phyloP scores from a whole-genome alignment of 2,329 filamentous ascomycete species.

The Diaporthe helianthi region DNA sequence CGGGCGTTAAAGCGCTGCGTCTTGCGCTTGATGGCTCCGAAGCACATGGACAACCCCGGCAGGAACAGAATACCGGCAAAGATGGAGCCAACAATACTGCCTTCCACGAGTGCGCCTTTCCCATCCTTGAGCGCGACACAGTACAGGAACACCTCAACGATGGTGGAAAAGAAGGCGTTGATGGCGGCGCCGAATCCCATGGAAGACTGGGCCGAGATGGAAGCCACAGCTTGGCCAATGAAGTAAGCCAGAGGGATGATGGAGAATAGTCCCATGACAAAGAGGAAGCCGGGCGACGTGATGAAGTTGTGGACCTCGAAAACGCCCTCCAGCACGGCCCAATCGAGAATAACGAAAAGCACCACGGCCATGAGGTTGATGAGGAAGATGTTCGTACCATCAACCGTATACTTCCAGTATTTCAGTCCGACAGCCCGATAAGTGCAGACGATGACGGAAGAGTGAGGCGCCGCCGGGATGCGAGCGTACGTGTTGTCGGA shows the following conservation, averaged over 20 bases:
- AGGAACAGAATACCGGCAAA: slow-evolving; percentile 96
- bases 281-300: slow-evolving; percentile 86
- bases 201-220: slow-evolving; percentile 96
- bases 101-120: slow-evolving; percentile 91
- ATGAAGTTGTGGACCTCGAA: slow-evolving; percentile 75
- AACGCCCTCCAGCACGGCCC: slow-evolving; percentile 75
- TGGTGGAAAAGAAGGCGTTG: slow-evolving; percentile 97
- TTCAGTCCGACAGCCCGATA: slow-evolving; percentile 93
- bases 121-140: slow-evolving; percentile 92
- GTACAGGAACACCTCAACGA: slow-evolving; percentile 98
- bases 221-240: slow-evolving; percentile 97
- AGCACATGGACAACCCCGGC: slow-evolving; percentile 97
- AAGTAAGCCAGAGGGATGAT: slow-evolving; percentile 98
- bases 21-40: slow-evolving; percentile 96
- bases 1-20: slow-evolving; percentile 98
- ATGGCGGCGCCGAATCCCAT: slow-evolving; percentile 98
- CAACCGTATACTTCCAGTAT: slow-evolving; percentile 99
- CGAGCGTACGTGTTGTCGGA: slow-evolving; percentile 81
- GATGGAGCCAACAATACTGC: slow-evolving; percentile 96
- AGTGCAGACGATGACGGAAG: slow-evolving; percentile 91
- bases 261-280: slow-evolving; percentile 82
- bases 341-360: slow-evolving; percentile 94
- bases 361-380: slow-evolving; percentile 96
- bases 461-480: slow-evolving; percentile 72
- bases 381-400: slow-evolving; percentile 98